These are phyloP conservation scores for Beta lomatogona DNA, from an alignment of 179 eudicot species.

Conservation along the genomic window DNA sequence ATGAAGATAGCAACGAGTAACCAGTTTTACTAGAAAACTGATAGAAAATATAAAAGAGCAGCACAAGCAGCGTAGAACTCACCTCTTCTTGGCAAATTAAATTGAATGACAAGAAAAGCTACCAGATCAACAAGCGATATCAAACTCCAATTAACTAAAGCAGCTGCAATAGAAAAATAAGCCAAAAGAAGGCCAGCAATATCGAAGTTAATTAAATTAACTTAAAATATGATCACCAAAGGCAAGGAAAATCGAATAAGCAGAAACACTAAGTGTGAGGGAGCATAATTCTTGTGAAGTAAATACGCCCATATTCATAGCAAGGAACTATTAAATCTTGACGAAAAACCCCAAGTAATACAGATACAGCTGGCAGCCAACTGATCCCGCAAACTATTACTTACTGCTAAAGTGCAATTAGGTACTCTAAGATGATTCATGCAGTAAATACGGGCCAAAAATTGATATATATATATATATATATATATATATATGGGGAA, in stretches of 20 bases:
- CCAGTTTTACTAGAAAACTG: neutral
- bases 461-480: too few species aligned
- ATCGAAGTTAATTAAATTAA: neutral
- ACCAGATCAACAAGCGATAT: conserved; percentile 72
- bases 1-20: neutral
- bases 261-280: neutral
- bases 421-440: neutral
- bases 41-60: neutral
- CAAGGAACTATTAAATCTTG: neutral
- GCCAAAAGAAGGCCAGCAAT: conserved; percentile 6
- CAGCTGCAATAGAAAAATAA: conserved; percentile 58
- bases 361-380: neutral
- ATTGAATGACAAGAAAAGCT: conserved; percentile 69
- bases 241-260: neutral
- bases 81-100: conserved; percentile 72
- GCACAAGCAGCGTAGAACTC: conserved; percentile 26
- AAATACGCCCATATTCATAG: neutral
- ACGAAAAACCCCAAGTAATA: neutral
- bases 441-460: neutral
- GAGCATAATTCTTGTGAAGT: neutral
- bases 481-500: too few species aligned
- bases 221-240: too few species aligned
- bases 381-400: neutral
- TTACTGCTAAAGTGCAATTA: neutral
- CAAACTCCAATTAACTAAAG: conserved; percentile 87